Evolutionary conservation across 768 basidiomycete species (phyloP), one percentile per base, ranked within the genome.

Genomic region (Tulasnella sp.): DNA sequence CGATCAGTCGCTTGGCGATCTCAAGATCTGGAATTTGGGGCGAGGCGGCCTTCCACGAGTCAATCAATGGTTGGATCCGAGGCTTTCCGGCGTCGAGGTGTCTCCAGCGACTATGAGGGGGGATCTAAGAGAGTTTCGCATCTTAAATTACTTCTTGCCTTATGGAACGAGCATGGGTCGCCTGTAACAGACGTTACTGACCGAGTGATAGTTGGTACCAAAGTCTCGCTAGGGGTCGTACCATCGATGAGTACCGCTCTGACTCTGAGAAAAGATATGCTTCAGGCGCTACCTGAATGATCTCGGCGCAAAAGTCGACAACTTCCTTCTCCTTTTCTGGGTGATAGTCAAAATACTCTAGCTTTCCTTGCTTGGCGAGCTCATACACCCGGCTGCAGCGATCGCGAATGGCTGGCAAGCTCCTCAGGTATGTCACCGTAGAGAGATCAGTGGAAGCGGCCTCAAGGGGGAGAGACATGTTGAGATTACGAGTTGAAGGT

Each of bases 211-310:
- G 65, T 84, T 75, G 2, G 77, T 75, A 4, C 83, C 84, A 69
- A 85, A 94, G 71, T 93, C 91, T 56, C 89, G 80, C 90, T 88
- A 58, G n/a, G n/a, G n/a, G n/a, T n/a, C n/a, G n/a, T n/a, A n/a
- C n/a, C n/a, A 21, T 19, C 21, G 49, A 49, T 24, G 21, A 57
- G 12, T 41, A 25, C 29, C 31, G 25, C 69, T 74, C n/a, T n/a
- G n/a, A n/a, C n/a, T n/a, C n/a, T n/a, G n/a, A n/a, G n/a, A n/a
- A n/a, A n/a, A n/a, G n/a, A n/a, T n/a, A n/a, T n/a, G n/a, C n/a
- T n/a, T n/a, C n/a, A n/a, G n/a, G n/a, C n/a, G n/a, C n/a, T 60
- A 87, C 90, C 75, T 84, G 75, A 61, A 96, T 92, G 63, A 93
- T 82, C 17, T 75, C 70, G 3, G 80, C 73, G 68, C 92, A 94